Percentiles rank a stretch among this genome's conserved stretches.
Conservation (phyloP, 2,329 filamentous ascomycete species). For the Colletotrichum costaricense region DNA sequence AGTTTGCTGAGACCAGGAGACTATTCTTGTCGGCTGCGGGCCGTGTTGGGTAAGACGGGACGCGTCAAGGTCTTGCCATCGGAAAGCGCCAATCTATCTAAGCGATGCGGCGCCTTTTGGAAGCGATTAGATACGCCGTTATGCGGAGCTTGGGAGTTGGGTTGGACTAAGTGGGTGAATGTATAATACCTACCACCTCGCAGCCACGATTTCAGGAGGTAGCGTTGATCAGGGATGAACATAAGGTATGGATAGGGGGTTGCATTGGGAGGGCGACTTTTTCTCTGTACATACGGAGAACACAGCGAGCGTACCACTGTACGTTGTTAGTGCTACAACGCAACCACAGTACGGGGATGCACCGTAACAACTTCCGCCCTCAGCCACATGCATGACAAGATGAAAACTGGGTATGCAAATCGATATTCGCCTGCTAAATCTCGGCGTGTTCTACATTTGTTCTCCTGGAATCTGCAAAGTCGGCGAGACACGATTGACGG, state of each 20-base stretch:
- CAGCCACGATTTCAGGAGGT: conserved; percentile 3
- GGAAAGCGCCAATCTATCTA: conserved; percentile 10
- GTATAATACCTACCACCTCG: not conserved
- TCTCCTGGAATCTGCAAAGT: conserved; percentile 7
- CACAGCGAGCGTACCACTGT: not conserved
- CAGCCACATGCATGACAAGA: conserved; percentile 27
- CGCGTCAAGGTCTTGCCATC: conserved; percentile 14
- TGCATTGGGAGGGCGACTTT: conserved; percentile 11
- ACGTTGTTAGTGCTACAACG: not conserved
- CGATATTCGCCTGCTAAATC: conserved; percentile 27
- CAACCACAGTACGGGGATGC: not conserved
- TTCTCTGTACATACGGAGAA: not conserved
- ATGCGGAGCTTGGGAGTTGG: not conserved
- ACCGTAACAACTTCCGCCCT: conserved; percentile 4
- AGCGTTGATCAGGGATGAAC: conserved; percentile 13
- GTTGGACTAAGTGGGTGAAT: not conserved
- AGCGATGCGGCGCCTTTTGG: not conserved
- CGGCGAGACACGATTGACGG: not conserved
- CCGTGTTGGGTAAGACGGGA: conserved; percentile 25
- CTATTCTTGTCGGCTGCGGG: not conserved
- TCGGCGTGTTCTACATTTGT: conserved; percentile 32
- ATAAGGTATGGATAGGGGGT: conserved; percentile 10
- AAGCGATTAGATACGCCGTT: not conserved
- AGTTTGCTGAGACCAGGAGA: not conserved
- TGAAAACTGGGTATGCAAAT: conserved; percentile 28